These are phyloP conservation scores for Dillenia suffruticosa DNA, from an alignment of 164 flowering plant species.

Conservation along the genomic window DNA sequence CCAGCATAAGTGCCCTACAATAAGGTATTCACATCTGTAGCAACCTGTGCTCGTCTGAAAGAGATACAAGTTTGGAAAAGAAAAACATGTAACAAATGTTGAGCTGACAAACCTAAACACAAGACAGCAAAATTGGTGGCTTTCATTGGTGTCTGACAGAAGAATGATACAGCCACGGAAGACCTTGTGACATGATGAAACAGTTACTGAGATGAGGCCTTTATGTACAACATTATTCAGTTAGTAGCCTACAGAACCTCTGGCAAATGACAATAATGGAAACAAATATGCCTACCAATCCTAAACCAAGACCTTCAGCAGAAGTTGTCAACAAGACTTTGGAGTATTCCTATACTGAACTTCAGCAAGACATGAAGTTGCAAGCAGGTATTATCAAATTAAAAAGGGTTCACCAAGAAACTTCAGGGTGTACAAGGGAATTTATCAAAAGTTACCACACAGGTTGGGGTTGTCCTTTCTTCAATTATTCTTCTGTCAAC, in stretches of 20 bases:
- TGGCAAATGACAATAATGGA: not conserved
- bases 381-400: not conserved
- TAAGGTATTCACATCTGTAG: no score
- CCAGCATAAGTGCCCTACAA: no score
- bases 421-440: constrained; percentile 3
- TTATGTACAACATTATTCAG: constrained; percentile 1
- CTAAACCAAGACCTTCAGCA: constrained; percentile 20
- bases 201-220: not conserved
- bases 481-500: constrained; percentile 29
- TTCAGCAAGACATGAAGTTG: constrained; percentile 16
- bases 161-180: constrained; percentile 3
- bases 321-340: constrained; percentile 7
- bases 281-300: constrained; percentile 9
- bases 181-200: constrained; percentile 1
- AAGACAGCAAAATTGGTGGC: not conserved
- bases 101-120: not conserved
- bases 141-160: constrained; percentile 5
- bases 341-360: constrained; percentile 21
- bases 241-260: not conserved
- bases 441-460: constrained; percentile 24
- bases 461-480: constrained; percentile 3
- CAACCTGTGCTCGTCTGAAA: no score
- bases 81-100: no score
- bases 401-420: not conserved
- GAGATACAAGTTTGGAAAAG: no score